Percentiles rank a stretch among this genome's conserved stretches.
Conservation (phyloP, 2,329 filamentous ascomycete species). For the Colletotrichum scovillei region DNA sequence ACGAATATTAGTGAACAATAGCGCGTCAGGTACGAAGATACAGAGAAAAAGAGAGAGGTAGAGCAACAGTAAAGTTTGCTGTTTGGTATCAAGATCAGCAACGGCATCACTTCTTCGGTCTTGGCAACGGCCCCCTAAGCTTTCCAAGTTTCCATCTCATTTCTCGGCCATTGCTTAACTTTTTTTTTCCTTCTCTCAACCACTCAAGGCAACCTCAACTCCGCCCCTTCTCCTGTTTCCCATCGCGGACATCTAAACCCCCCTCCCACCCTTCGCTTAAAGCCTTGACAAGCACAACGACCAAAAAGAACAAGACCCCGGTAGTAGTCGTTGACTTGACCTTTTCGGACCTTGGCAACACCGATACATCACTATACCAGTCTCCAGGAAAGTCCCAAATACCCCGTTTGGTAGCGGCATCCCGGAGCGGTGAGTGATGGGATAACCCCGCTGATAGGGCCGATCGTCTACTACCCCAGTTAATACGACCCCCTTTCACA, state of each 20-base stretch:
- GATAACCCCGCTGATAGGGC: conserved; percentile 32
- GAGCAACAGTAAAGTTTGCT: neutral
- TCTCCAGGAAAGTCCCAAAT: neutral
- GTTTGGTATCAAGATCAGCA: neutral
- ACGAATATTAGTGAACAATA: neutral
- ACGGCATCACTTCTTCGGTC: neutral
- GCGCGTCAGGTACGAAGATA: no score
- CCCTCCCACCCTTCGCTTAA: neutral
- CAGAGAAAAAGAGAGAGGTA: no score
- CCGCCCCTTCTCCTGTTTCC: neutral
- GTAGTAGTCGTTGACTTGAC: neutral
- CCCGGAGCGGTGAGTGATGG: conserved; percentile 22
- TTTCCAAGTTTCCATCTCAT: neutral
- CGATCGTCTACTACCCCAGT: conserved; percentile 28
- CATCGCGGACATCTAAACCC: neutral
- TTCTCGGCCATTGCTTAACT: neutral
- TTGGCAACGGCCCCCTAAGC: neutral
- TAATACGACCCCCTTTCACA: conserved; percentile 19
- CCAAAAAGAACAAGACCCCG: neutral
- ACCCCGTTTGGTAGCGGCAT: neutral
- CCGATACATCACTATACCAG: neutral
- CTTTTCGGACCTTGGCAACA: neutral
- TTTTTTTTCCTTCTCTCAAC: neutral
- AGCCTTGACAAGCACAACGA: neutral
- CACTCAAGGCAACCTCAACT: no score